phyloP scores from a whole-genome alignment of 1,284 basidiomycete genomes.

The Austroboletus niveus region DNA sequence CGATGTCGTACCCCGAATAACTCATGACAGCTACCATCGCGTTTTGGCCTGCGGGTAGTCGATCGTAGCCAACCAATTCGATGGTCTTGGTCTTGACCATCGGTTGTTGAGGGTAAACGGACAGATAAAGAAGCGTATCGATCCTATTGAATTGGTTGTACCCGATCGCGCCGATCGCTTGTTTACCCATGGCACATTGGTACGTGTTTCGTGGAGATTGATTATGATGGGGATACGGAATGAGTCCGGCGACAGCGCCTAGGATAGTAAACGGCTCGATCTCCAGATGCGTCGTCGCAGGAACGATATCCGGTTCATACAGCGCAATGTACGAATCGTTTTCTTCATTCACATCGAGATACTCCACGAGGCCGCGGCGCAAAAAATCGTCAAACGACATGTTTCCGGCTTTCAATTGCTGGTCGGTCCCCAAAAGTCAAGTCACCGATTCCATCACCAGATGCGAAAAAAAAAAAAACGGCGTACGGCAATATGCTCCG shows the following conservation, averaged over 20 bases:
- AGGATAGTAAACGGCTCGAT: conserved; percentile 99
- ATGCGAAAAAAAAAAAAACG: conserved; percentile 3
- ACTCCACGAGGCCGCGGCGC: conserved; percentile 94
- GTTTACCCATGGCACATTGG: conserved; percentile 99
- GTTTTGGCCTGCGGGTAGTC: conserved; percentile 96
- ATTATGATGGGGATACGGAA: conserved; percentile 99
- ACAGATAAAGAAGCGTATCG: conserved; percentile 97
- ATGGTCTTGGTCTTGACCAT: conserved; percentile 99
- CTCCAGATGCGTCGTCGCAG: conserved; percentile 90
- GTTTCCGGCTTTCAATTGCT: conserved; percentile 79
- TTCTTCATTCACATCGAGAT: conserved; percentile 99
- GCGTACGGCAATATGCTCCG: conserved; percentile 76
- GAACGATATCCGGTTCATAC: conserved; percentile 87
- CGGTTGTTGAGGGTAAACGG: conserved; percentile 99
- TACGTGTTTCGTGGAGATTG: conserved; percentile 99
- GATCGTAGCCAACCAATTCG: conserved; percentile 95
- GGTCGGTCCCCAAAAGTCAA: conserved; percentile 4
- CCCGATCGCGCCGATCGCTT: conserved; percentile 98
- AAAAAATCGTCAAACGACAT: conserved; percentile 96
- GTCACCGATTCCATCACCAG: conserved; percentile 13
- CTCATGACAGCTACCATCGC: conserved; percentile 99
- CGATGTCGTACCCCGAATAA: conserved; percentile 99
- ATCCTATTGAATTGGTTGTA: conserved; percentile 99
- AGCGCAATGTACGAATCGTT: conserved; percentile 97
- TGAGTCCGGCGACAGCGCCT: conserved; percentile 96